Conservation (phyloP, 1,139 yeast genomes). For the Suhomyces anneliseae region DNA sequence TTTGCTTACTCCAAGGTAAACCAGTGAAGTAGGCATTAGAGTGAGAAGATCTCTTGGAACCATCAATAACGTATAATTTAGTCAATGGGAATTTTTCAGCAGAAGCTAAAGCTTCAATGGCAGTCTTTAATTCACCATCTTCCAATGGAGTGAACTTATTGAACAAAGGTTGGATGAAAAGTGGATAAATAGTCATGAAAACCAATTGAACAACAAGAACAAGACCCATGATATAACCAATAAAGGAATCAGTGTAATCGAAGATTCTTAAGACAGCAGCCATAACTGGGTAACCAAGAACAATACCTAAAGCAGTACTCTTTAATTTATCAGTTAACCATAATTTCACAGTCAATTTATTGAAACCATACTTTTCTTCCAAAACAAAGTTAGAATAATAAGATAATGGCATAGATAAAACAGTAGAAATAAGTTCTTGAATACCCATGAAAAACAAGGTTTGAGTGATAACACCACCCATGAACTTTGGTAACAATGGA, state of each 20-base stretch:
- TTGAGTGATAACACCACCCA: conserved; percentile 62
- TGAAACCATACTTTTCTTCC: conserved; percentile 92
- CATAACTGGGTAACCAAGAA: conserved; percentile 70
- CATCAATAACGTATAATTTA: conserved; percentile 85
- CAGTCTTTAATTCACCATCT: conserved; percentile 81
- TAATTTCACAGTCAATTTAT: conserved; percentile 69
- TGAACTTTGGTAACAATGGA: conserved; percentile 40
- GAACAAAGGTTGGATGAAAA: conserved; percentile 86
- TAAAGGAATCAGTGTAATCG: conserved; percentile 71
- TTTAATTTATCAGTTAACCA: conserved; percentile 77
- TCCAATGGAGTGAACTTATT: conserved; percentile 88
- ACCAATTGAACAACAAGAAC: conserved; percentile 69
- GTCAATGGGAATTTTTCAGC: conserved; percentile 81
- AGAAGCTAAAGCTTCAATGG: conserved; percentile 77
- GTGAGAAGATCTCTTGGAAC: conserved; percentile 92
- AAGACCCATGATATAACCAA: conserved; percentile 74
- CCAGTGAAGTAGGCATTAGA: conserved; percentile 96
- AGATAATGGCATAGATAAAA: conserved; percentile 63
- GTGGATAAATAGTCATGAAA: conserved; percentile 73
- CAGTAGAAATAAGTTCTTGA: conserved; percentile 46
- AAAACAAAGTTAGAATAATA: conserved; percentile 82
- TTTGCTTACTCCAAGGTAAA: conserved; percentile 94
- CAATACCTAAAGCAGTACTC: conserved; percentile 50
- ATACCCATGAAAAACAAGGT: conserved; percentile 58
- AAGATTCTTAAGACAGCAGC: conserved; percentile 79